Evolutionary conservation across 2,329 filamentous ascomycete genomes (phyloP).

Genomic region (Magnaporthiopsis incrustans): DNA sequence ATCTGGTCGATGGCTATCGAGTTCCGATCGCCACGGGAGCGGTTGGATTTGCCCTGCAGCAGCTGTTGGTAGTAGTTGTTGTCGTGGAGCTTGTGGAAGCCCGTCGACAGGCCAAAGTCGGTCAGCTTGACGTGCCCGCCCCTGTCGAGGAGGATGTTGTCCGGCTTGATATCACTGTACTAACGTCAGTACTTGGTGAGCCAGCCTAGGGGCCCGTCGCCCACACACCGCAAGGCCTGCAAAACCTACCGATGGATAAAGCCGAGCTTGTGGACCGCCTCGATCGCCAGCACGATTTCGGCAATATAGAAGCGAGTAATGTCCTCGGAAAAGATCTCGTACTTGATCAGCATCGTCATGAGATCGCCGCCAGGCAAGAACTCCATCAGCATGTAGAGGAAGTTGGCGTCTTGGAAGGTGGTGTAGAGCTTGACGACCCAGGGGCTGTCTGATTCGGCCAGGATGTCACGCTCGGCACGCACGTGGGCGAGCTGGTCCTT

Average conservation of each 20-base stretch:
- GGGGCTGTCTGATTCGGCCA: conserved; percentile 97
- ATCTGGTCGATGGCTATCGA: conserved; percentile 97
- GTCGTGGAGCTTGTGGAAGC: conserved; percentile 95
- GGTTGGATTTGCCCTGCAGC: conserved; percentile 69
- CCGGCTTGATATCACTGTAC: conserved; percentile 80
- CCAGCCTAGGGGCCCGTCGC: neutral
- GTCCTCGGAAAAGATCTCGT: conserved; percentile 98
- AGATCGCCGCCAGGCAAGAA: conserved; percentile 95
- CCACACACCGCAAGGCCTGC: neutral
- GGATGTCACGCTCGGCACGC: conserved; percentile 91
- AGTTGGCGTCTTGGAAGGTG: conserved; percentile 93
- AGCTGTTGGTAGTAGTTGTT: conserved; percentile 98
- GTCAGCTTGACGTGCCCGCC: conserved; percentile 97
- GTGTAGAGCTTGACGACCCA: conserved; percentile 99
- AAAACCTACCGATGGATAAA: conserved; percentile 93
- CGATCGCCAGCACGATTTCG: conserved; percentile 95
- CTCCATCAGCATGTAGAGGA: conserved; percentile 99
- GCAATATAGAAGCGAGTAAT: conserved; percentile 99
- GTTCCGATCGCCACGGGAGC: conserved; percentile 66
- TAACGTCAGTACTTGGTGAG: neutral
- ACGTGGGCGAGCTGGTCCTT: conserved; percentile 98
- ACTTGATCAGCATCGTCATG: conserved; percentile 99
- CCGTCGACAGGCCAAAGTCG: conserved; percentile 94
- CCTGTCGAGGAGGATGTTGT: conserved; percentile 93
- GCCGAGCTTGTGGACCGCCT: conserved; percentile 93